Evolutionary conservation across 371 early-diverging fungal genomes (phyloP).

Genomic region (Mortierella sp.): DNA sequence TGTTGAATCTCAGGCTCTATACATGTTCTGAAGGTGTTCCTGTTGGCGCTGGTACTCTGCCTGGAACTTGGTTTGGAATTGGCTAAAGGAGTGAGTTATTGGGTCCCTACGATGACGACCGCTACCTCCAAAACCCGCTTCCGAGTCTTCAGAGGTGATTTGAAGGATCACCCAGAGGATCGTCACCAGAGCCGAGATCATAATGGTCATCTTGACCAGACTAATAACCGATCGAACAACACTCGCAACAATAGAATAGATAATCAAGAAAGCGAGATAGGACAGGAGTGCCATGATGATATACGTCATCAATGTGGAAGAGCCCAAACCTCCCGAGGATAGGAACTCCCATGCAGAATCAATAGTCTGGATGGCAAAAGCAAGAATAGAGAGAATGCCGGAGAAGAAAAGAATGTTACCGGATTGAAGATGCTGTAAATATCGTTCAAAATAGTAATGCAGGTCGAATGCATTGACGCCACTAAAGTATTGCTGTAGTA

Average conservation of each 20-base stretch:
- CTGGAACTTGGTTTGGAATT: slow-evolving; percentile 31
- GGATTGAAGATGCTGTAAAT: background rate
- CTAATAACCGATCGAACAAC: slow-evolving; percentile 43
- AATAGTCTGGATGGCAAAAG: slow-evolving; percentile 21
- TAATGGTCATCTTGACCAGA: slow-evolving; percentile 39
- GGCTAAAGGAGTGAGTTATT: slow-evolving; percentile 20
- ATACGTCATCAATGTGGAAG: slow-evolving; percentile 35
- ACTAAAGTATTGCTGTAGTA: background rate
- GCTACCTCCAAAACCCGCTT: background rate
- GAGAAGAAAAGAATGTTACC: slow-evolving; percentile 16
- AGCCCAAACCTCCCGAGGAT: slow-evolving; percentile 7
- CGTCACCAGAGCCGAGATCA: slow-evolving; percentile 25
- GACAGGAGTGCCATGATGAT: slow-evolving; percentile 30
- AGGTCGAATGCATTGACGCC: background rate
- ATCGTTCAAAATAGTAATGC: background rate
- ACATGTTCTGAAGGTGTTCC: slow-evolving; percentile 27
- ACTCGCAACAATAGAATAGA: slow-evolving; percentile 38
- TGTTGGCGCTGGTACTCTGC: slow-evolving; percentile 47
- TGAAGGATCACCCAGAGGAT: slow-evolving; percentile 45
- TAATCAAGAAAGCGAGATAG: slow-evolving; percentile 34
- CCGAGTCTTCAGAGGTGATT: slow-evolving; percentile 13
- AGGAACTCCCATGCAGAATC: slow-evolving; percentile 29
- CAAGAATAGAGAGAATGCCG: slow-evolving; percentile 14
- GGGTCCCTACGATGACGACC: slow-evolving; percentile 29
- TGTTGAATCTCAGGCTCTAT: background rate